Conservation (phyloP, 306 rosid species). For the Arachis stenosperma region DNA sequence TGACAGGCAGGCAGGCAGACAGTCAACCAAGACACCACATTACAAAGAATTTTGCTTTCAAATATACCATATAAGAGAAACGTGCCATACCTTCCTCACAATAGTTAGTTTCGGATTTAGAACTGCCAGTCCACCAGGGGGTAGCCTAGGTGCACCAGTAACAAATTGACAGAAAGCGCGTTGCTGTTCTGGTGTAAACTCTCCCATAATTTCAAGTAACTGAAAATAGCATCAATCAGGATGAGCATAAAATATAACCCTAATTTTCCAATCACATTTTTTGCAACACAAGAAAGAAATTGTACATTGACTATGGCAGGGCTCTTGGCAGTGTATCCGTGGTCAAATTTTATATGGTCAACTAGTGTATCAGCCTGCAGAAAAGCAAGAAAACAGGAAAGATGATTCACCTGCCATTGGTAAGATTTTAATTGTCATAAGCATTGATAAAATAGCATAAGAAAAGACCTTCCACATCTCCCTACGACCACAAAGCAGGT, state of each 20-base stretch:
- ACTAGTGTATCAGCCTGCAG: constrained; percentile 86
- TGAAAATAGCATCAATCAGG: constrained; percentile 39
- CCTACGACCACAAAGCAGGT: constrained; percentile 94
- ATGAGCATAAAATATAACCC: constrained; percentile 33
- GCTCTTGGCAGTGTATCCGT: constrained; percentile 97
- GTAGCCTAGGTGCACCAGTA: constrained; percentile 96
- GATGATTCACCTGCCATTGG: neutral
- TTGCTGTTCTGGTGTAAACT: constrained; percentile 88
- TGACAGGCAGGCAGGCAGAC: constrained; percentile 13
- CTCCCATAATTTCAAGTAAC: constrained; percentile 91
- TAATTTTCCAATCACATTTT: constrained; percentile 25
- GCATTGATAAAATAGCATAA: neutral
- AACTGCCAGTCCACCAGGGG: constrained; percentile 95
- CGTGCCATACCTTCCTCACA: constrained; percentile 82
- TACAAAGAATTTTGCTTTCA: neutral
- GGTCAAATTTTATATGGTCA: constrained; percentile 97
- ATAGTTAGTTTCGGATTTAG: constrained; percentile 92
- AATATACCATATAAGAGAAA: constrained; percentile 2
- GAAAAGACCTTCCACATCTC: constrained; percentile 90
- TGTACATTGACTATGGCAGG: constrained; percentile 89
- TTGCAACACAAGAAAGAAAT: constrained; percentile 5
- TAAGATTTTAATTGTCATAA: constrained; percentile 24
- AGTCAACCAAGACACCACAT: neutral
- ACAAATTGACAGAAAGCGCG: constrained; percentile 97
- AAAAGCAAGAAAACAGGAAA: neutral